Base-by-base conservation (phyloP, 208 protist genomes). In the Endotrypanum monterogeii region DNA sequence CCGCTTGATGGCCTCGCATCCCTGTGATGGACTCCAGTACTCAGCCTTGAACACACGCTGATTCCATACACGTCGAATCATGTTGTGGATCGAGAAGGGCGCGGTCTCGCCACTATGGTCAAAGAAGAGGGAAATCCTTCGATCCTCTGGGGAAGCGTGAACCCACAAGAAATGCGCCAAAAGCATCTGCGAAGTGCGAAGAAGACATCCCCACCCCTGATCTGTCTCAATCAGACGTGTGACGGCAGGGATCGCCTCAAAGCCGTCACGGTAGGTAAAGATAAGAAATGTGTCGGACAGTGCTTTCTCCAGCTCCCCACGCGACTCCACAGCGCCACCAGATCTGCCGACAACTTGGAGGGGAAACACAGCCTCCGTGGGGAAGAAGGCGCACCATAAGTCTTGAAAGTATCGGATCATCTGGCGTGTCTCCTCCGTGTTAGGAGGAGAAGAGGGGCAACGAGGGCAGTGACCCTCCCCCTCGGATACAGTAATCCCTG, bases 191-290 rank as follows among this genome's bases (percentile, higher is more conserved):
- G 85, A 81, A 5, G 87, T 80, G 30, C 92, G 92, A 35, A 87
- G 79, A 25, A 96, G 80, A 65, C 92, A 96, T 55, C 92, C 92
- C 92, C 92, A 96, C 30, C 92, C 92, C 46, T 84, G 81, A 67
- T 96, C 92, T 1, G 87, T 85, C 51, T 78, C 66, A 16, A 89
- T 54, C 48, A n/a, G 50, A 25, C 76, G 70, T 11, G 76, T 73
- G 32, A 66, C 71, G n/a, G 77, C 61, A 18, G 68, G 73, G 11
- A 92, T 83, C 3, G 76, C 75, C 54, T 84, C 81, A 67, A 94
- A 94, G 58, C 78, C 72, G n/a, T 71, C 79, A 50, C 92, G 88
- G 71, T 94, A 96, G 1, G 92, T 94, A 60, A 94, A 89, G 58
- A 92, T 73, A 60, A 80, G 67, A 71, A 92, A 96, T 12, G 75